These are phyloP conservation scores for Cordyceps farinosa DNA, from an alignment of 2,329 filamentous ascomycete species.

Conservation along the genomic window DNA sequence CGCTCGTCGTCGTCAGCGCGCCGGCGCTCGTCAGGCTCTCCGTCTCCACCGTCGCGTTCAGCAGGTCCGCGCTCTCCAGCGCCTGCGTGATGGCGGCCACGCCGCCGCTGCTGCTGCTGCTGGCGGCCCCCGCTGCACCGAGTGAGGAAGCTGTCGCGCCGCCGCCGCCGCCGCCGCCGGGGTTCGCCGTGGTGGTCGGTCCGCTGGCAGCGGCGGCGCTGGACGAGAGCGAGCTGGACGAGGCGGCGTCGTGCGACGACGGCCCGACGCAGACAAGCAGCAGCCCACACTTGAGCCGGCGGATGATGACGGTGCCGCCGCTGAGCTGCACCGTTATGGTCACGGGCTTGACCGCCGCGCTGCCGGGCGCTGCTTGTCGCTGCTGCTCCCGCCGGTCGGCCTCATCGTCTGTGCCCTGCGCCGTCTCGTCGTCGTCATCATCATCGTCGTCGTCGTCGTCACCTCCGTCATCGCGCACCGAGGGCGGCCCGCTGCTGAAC, in stretches of 20 bases:
- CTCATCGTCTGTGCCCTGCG: conserved; percentile 16
- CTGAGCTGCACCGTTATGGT: conserved; percentile 58
- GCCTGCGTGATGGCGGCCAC: conserved; percentile 23
- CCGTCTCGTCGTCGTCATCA: conserved; percentile 22
- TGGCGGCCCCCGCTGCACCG: not conserved
- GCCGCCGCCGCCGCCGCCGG: too few relatives aligned
- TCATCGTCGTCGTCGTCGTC: conserved; percentile 25
- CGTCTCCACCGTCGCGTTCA: conserved; percentile 22
- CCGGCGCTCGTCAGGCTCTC: conserved; percentile 46
- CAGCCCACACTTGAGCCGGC: conserved; percentile 54
- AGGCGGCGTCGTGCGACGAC: conserved; percentile 27
- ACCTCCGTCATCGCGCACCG: not conserved
- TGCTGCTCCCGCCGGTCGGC: not conserved
- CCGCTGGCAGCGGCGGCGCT: not conserved
- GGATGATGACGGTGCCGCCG: conserved; percentile 56
- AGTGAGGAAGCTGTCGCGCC: not conserved
- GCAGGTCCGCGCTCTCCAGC: conserved; percentile 32
- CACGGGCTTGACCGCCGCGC: conserved; percentile 31
- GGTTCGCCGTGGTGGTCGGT: not conserved
- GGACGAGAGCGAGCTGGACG: conserved; percentile 19
- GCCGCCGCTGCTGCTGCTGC: conserved; percentile 23
- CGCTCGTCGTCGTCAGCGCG: conserved; percentile 41
- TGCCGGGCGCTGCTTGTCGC: conserved; percentile 11
- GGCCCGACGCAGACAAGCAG: conserved; percentile 60
- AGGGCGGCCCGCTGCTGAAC: conserved; percentile 22